phyloP scores from a whole-genome alignment of 371 early-diverging fungal genomes.

The Apophysomyces variabilis region DNA sequence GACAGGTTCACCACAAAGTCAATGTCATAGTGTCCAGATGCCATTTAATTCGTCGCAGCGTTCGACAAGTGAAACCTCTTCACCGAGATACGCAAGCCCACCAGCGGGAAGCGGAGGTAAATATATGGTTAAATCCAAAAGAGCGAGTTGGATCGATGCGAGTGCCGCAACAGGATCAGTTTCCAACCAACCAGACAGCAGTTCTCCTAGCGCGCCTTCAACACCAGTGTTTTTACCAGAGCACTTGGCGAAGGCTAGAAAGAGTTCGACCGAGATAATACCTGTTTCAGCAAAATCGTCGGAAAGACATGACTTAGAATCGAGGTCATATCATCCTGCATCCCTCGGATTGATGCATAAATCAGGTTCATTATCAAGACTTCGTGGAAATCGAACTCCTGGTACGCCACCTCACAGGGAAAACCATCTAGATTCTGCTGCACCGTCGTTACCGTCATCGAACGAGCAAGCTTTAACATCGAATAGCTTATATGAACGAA shows the following conservation, averaged over 20 bases:
- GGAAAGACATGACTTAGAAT: neutral
- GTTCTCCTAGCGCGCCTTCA: conserved; percentile 21
- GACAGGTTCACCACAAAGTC: conserved; percentile 1
- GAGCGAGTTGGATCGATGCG: conserved; percentile 41
- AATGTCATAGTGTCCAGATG: conserved; percentile 1
- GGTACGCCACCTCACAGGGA: neutral
- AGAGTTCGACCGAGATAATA: conserved; percentile 15
- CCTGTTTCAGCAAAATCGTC: neutral
- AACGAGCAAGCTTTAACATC: conserved; percentile 13
- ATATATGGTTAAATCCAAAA: conserved; percentile 40
- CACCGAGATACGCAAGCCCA: conserved; percentile 37
- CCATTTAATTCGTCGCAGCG: neutral
- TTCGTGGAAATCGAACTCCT: conserved; percentile 23
- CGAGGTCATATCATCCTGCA: conserved; percentile 8
- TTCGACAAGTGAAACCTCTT: conserved; percentile 9
- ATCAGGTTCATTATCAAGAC: conserved; percentile 33
- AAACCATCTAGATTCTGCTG: conserved; percentile 1
- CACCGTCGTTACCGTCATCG: conserved; percentile 15
- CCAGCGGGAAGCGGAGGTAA: conserved; percentile 38
- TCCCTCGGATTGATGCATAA: conserved; percentile 19
- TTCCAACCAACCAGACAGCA: conserved; percentile 4
- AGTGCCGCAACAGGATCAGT: conserved; percentile 17
- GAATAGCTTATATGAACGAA: neutral
- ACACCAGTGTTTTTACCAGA: conserved; percentile 16
- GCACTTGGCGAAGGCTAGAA: conserved; percentile 18